Percentiles rank a stretch among this genome's conserved stretches.
These are phyloP conservation scores for Debaryomyces maramus DNA, from an alignment of 805 yeast genomes.

Conservation along the genomic window DNA sequence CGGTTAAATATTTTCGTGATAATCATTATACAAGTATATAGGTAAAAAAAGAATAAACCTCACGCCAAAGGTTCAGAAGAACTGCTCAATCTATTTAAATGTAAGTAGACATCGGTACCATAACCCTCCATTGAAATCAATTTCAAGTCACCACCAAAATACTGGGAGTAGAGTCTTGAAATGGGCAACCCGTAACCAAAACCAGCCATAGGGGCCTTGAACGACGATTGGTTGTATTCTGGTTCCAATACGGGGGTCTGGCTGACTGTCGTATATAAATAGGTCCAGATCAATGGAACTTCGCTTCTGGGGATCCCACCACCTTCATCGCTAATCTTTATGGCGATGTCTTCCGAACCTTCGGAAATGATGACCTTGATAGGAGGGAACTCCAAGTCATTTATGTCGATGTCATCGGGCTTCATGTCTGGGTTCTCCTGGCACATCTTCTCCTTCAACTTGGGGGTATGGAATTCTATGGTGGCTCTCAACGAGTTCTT, in stretches of 20 bases:
- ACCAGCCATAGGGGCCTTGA: conserved; percentile 92
- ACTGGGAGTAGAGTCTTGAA: conserved; percentile 80
- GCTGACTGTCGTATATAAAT: conserved; percentile 84
- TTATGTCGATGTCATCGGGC: conserved; percentile 43
- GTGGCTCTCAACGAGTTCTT: conserved; percentile 88
- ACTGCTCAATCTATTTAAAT: conserved; percentile 74
- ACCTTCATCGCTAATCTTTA: conserved; percentile 89
- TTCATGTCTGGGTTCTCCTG: conserved; percentile 42
- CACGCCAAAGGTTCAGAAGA: conserved; percentile 70
- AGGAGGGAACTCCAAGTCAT: conserved; percentile 75
- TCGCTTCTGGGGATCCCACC: conserved; percentile 89
- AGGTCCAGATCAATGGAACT: conserved; percentile 86
- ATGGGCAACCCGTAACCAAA: conserved; percentile 91
- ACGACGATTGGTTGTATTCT: conserved; percentile 58
- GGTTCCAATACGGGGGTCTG: conserved; percentile 65
- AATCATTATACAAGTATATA: conserved; percentile 1
- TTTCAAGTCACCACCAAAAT: conserved; percentile 87
- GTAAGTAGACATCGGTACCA: conserved; percentile 90
- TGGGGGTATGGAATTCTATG: conserved; percentile 71
- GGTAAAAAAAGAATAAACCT: conserved; percentile 5
- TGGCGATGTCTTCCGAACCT: conserved; percentile 88
- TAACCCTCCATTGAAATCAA: conserved; percentile 91
- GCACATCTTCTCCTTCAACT: conserved; percentile 38
- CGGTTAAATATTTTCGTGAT: neutral
- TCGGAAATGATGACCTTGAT: conserved; percentile 84